Conservation (phyloP, 345 rosid genomes). For the Euphorbia lathyris region DNA sequence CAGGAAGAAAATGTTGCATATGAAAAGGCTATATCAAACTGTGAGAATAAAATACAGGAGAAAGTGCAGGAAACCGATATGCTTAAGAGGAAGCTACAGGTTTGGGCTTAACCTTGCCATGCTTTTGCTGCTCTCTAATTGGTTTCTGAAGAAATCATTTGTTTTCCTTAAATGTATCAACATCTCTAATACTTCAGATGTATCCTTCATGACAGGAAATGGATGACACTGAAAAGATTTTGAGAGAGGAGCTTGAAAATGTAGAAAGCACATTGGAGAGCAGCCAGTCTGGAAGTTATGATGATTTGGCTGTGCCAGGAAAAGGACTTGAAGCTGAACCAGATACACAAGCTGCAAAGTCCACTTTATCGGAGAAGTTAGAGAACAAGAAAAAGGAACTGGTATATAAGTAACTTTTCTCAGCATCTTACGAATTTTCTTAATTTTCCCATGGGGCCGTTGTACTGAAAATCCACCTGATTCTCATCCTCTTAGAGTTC, state of each 20-base stretch:
- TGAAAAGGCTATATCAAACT: slow-evolving; percentile 73
- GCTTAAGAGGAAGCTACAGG: slow-evolving; percentile 60
- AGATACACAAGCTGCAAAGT: slow-evolving; percentile 41
- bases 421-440: slow-evolving; percentile 15
- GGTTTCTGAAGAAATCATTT: not conserved
- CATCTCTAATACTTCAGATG: not conserved
- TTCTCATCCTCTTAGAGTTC: slow-evolving; percentile 53
- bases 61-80: slow-evolving; percentile 59
- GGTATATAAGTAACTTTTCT: slow-evolving; percentile 35
- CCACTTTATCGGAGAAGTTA: slow-evolving; percentile 49
- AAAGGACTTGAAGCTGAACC: slow-evolving; percentile 34
- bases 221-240: slow-evolving; percentile 49
- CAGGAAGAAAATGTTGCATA: slow-evolving; percentile 73
- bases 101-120: slow-evolving; percentile 22
- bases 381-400: slow-evolving; percentile 70
- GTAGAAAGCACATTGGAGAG: slow-evolving; percentile 32
- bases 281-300: slow-evolving; percentile 29
- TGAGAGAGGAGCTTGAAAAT: slow-evolving; percentile 52
- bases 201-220: slow-evolving; percentile 49
- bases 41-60: slow-evolving; percentile 65
- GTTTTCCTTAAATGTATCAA: not conserved
- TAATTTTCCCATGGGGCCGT: not conserved
- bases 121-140: not conserved
- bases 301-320: slow-evolving; percentile 31
- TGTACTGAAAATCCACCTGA: slow-evolving; percentile 19